Evolutionary conservation across 2,329 filamentous ascomycete species (phyloP).

Genomic region (Talaromyces sp.): DNA sequence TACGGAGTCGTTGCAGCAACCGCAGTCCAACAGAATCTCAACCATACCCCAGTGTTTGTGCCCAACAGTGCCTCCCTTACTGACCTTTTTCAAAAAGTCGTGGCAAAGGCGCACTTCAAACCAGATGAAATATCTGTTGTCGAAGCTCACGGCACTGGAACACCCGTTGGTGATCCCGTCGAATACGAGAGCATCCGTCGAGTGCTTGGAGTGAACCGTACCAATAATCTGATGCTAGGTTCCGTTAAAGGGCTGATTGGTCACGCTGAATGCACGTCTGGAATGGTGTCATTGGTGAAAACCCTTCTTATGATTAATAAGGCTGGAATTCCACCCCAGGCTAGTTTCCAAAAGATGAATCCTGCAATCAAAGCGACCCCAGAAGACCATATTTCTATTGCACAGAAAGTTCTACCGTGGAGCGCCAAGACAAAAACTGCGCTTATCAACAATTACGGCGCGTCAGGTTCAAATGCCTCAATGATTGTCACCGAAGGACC

Average conservation of each 20-base stretch:
- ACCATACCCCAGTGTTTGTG: slow-evolving; percentile 28
- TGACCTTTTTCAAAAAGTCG: background rate
- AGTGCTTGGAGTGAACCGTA: slow-evolving; percentile 14
- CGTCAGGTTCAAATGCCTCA: slow-evolving; percentile 27
- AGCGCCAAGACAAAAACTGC: slow-evolving; percentile 11
- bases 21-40: slow-evolving; percentile 30
- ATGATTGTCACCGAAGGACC: slow-evolving; percentile 26
- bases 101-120: background rate
- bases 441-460: slow-evolving; percentile 32
- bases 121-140: slow-evolving; percentile 31
- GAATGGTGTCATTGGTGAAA: slow-evolving; percentile 27
- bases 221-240: background rate
- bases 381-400: background rate
- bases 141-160: slow-evolving; percentile 34
- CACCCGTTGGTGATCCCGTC: slow-evolving; percentile 26
- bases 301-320: slow-evolving; percentile 36
- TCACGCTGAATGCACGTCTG: slow-evolving; percentile 19
- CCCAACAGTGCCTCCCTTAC: slow-evolving; percentile 9
- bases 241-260: background rate
- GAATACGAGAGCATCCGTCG: slow-evolving; percentile 15
- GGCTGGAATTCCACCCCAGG: slow-evolving; percentile 26
- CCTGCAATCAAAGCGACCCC: background rate
- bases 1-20: slow-evolving; percentile 33
- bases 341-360: slow-evolving; percentile 20
- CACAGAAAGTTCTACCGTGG: slow-evolving; percentile 9